phyloP scores from a whole-genome alignment of 2,329 filamentous ascomycete genomes.

The Alternaria incomplexa region DNA sequence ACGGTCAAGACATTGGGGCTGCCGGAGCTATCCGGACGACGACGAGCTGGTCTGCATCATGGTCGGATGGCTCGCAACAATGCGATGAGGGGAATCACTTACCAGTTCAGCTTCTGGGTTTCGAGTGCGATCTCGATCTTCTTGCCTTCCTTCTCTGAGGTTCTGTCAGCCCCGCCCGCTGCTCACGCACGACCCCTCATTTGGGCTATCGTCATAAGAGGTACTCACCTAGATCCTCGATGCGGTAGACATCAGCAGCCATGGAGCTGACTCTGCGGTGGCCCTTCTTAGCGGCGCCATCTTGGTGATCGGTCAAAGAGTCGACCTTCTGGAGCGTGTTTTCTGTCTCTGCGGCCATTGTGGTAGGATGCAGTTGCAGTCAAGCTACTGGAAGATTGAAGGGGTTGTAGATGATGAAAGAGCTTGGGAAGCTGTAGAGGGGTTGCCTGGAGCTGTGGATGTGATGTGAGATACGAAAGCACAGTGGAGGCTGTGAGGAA shows the following conservation, averaged over 20 bases:
- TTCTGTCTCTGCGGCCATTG: conserved; percentile 60
- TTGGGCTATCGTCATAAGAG: conserved; percentile 12
- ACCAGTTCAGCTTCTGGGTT: conserved; percentile 90
- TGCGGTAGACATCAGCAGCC: conserved; percentile 76
- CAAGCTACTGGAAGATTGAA: conserved; percentile 9
- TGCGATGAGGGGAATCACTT: conserved; percentile 47
- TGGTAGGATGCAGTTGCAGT: conserved; percentile 23
- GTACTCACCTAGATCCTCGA: conserved; percentile 80
- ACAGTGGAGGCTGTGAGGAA: conserved; percentile 34
- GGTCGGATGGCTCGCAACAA: not conserved
- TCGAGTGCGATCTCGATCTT: conserved; percentile 77
- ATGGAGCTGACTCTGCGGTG: conserved; percentile 76
- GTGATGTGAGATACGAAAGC: conserved; percentile 20
- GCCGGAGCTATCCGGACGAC: conserved; percentile 15
- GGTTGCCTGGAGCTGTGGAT: conserved; percentile 9
- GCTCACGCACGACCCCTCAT: conserved; percentile 28
- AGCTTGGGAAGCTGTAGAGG: conserved; percentile 20
- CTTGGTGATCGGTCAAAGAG: conserved; percentile 78
- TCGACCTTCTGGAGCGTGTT: conserved; percentile 82
- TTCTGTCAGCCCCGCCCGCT: conserved; percentile 43
- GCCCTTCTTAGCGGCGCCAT: conserved; percentile 68
- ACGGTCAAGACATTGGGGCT: not conserved
- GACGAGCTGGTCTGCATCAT: not conserved
- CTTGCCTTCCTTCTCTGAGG: conserved; percentile 73
- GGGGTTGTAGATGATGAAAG: conserved; percentile 14